Evolutionary conservation across 1,284 basidiomycete species (phyloP).

Genomic region (Caloboletus firmus): DNA sequence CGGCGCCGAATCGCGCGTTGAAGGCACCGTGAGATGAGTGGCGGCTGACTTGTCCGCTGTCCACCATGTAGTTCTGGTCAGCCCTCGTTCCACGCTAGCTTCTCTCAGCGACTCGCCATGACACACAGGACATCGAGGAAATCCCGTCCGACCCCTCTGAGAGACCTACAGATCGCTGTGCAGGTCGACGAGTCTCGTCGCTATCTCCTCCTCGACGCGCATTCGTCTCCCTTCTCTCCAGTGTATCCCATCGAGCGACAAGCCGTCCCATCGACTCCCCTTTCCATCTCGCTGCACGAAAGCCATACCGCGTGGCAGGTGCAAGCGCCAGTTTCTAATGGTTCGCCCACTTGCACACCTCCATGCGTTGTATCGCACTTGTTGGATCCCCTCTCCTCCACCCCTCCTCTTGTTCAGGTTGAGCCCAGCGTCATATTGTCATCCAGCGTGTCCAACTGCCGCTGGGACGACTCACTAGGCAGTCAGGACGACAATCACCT

Average conservation of each 20-base stretch:
- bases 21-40: conserved; percentile 10
- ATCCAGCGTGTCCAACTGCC: background rate
- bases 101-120: conserved; percentile 9
- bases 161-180: conserved; percentile 16
- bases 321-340: background rate
- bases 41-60: conserved; percentile 22
- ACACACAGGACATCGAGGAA: conserved; percentile 5
- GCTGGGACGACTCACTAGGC: background rate
- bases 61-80: conserved; percentile 7
- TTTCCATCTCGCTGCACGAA: background rate
- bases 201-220: conserved; percentile 16
- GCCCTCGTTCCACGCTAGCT: too few relatives aligned
- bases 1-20: background rate
- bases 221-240: background rate
- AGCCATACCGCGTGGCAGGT: background rate
- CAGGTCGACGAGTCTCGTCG: conserved; percentile 13
- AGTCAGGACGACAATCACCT: background rate
- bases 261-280: background rate
- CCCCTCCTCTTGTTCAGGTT: background rate
- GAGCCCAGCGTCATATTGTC: background rate
- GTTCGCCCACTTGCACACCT: background rate
- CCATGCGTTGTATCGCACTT: conserved; percentile 7
- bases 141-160: conserved; percentile 10
- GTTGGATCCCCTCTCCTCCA: background rate
- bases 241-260: conserved; percentile 11